A percentile compares a stretch with the other conserved stretches of the same genome.
These are phyloP conservation scores for Geum urbanum DNA, from an alignment of 306 rosid species.

Conservation along the genomic window DNA sequence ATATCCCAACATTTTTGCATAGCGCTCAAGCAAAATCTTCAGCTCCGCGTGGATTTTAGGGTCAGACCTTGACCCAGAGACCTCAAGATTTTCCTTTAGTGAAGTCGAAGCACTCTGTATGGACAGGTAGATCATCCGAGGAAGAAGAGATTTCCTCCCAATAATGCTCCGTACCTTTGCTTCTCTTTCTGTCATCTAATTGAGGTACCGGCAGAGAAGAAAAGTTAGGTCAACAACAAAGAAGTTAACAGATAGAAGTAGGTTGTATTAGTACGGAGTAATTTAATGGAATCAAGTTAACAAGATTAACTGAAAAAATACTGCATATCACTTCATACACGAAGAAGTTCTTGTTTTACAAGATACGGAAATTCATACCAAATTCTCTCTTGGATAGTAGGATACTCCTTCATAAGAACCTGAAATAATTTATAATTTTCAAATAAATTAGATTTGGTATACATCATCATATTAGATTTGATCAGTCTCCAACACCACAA, in stretches of 20 bases:
- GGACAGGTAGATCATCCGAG: constrained; percentile 87
- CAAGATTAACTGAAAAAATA: not conserved
- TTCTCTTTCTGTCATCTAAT: constrained; percentile 62
- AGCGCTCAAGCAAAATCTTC: constrained; percentile 69
- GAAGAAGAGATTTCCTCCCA: constrained; percentile 85
- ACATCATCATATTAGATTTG: not conserved
- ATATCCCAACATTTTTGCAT: constrained; percentile 63
- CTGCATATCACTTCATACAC: constrained; percentile 12
- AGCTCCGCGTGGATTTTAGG: constrained; percentile 58
- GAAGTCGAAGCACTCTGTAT: constrained; percentile 68
- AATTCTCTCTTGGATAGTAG: constrained; percentile 59
- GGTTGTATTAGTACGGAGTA: not conserved
- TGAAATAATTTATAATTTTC: constrained; percentile 35
- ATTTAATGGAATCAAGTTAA: not conserved
- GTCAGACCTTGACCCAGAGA: constrained; percentile 55
- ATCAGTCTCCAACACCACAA: not conserved
- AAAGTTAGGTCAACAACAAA: not conserved
- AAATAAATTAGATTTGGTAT: not conserved
- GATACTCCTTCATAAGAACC: constrained; percentile 82
- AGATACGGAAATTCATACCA: constrained; percentile 36
- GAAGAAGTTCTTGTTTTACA: not conserved
- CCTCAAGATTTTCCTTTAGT: constrained; percentile 60
- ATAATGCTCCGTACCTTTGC: constrained; percentile 53
- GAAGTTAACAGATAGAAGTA: not conserved
- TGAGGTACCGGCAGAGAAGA: constrained; percentile 31